These are phyloP conservation scores for Salix brachista DNA, from an alignment of 345 rosid genomes.

Conservation along the genomic window DNA sequence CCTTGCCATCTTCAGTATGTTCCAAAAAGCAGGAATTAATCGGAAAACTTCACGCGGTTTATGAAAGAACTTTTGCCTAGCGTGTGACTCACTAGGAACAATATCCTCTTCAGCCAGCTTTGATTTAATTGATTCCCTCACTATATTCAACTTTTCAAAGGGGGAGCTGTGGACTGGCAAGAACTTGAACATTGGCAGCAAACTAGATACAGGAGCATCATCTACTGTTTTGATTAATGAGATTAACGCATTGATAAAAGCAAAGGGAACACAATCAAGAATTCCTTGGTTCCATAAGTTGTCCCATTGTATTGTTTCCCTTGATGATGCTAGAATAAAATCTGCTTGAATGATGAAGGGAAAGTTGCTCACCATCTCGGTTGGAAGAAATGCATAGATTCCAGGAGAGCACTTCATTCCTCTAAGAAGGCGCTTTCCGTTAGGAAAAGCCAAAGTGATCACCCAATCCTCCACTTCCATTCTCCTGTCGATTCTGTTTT, in stretches of 20 bases:
- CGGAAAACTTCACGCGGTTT: constrained; percentile 56
- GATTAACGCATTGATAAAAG: constrained; percentile 56
- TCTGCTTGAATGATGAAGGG: constrained; percentile 73
- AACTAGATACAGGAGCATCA: constrained; percentile 47
- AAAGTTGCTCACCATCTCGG: constrained; percentile 64
- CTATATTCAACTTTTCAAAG: constrained; percentile 32
- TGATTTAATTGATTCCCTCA: constrained; percentile 39
- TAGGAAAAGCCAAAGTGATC: constrained; percentile 73
- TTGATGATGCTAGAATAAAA: constrained; percentile 61
- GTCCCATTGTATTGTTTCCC: constrained; percentile 61
- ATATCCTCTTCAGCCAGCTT: constrained; percentile 39
- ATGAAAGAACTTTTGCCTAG: constrained; percentile 53
- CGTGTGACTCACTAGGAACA: constrained; percentile 52
- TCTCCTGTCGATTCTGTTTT: constrained; percentile 57
- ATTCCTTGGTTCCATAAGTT: constrained; percentile 77
- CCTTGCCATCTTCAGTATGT: constrained; percentile 47
- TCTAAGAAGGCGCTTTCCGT: constrained; percentile 44
- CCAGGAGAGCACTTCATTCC: constrained; percentile 52
- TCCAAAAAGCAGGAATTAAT: constrained; percentile 55
- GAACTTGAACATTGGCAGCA: constrained; percentile 50
- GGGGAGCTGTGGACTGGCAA: constrained; percentile 47
- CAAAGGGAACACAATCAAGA: constrained; percentile 51
- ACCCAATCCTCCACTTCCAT: constrained; percentile 62
- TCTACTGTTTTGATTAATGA: constrained; percentile 45
- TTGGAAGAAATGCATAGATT: constrained; percentile 71